phyloP scores from a whole-genome alignment of 2,329 filamentous ascomycete genomes.

The Fusarium illudens region DNA sequence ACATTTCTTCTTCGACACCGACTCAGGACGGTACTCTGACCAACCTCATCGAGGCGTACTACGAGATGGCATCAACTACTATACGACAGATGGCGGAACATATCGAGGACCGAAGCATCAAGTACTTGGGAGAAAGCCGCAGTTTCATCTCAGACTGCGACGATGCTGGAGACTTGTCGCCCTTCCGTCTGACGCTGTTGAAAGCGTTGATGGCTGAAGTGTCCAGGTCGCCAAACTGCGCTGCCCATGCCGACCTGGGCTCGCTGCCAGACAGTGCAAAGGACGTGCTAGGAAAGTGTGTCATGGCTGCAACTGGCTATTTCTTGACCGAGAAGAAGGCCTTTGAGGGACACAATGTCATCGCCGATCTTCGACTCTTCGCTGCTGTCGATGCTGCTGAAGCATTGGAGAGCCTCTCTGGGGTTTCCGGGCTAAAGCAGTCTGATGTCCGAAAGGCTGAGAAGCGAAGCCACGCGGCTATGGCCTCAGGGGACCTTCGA shows the following conservation, averaged over 20 bases:
- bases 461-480: constrained; percentile 45
- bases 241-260: constrained; percentile 36
- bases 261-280: constrained; percentile 40
- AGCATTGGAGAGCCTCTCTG: constrained; percentile 33
- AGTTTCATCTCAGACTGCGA: constrained; percentile 41
- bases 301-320: constrained; percentile 39
- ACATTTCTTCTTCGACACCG: constrained; percentile 37
- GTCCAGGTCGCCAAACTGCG: constrained; percentile 40
- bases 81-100: constrained; percentile 56
- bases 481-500: constrained; percentile 48
- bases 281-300: constrained; percentile 39
- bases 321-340: constrained; percentile 46
- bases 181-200: constrained; percentile 48
- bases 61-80: constrained; percentile 43
- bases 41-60: constrained; percentile 48
- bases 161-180: constrained; percentile 36
- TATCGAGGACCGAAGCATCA: constrained; percentile 52
- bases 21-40: constrained; percentile 39
- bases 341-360: constrained; percentile 33
- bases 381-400: constrained; percentile 47
- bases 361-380: constrained; percentile 42
- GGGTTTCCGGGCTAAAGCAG: constrained; percentile 39
- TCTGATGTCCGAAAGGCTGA: constrained; percentile 49
- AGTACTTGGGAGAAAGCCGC: constrained; percentile 48
- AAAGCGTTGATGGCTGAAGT: constrained; percentile 46